Evolutionary conservation across 202 grass and related monocot genomes (phyloP).

Genomic region (Cymbopogon flexuosus): DNA sequence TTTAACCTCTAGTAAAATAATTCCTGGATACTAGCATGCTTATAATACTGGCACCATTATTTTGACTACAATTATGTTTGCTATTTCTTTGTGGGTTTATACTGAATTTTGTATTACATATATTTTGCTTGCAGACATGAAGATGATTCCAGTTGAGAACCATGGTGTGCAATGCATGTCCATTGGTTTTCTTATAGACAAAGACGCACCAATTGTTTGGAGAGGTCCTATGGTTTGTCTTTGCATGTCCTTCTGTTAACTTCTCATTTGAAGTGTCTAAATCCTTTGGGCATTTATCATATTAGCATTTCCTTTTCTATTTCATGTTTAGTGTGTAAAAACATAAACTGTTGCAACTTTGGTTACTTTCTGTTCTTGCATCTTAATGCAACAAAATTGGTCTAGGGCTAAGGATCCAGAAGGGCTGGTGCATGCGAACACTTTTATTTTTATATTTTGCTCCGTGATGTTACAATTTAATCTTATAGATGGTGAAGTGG

Average conservation of each 20-base stretch:
- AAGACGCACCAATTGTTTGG: conserved; percentile 90
- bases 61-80: not conserved
- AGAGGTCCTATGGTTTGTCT: conserved; percentile 99
- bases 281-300: not conserved
- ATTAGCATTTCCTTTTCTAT: not conserved
- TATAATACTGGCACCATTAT: not conserved
- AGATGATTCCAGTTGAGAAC: conserved; percentile 94
- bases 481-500: not conserved
- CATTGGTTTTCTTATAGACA: conserved; percentile 90
- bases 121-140: conserved; percentile 56
- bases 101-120: not conserved
- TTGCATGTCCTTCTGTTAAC: conserved; percentile 33
- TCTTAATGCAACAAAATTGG: not conserved
- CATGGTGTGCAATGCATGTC: conserved; percentile 90
- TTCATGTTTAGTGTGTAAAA: not conserved
- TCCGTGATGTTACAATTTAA: not conserved
- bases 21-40: not conserved
- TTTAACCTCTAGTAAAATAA: not conserved
- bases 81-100: not conserved
- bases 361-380: not conserved
- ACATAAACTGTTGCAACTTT: not conserved
- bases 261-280: conserved; percentile 20
- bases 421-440: not conserved
- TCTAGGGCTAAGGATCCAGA: not conserved
- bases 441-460: not conserved